Evolutionary conservation across 345 rosid genomes (phyloP), one percentile per base, ranked within the genome.

Genomic region (Ceriops tagal): DNA sequence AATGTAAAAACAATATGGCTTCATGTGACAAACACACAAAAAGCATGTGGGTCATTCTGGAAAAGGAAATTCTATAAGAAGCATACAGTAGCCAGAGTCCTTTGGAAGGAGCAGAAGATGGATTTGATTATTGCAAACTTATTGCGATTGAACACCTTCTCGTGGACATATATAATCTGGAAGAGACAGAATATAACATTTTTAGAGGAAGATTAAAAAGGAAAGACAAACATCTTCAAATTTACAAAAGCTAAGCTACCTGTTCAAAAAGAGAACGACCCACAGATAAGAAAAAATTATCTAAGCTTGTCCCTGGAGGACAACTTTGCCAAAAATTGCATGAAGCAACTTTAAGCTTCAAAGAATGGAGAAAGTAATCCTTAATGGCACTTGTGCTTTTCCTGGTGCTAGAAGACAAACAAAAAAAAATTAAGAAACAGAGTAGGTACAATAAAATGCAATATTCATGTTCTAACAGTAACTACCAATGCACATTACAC

Each of bases 151-250:
- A 83, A 93, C 51, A 88, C 83, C 73, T 85, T 86, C 65, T 78
- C 65, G 78, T 93, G 95, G 32, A 90, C 81, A 79, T 75, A 80
- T 59, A 93, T 75, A 24, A 93, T 88, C 97, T 93, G 84, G 68
- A 76, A 75, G 68, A n/a, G 66, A 70, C 52, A 66, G 21, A 68
- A 66, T 20, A 71, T 66, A 28, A 83, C 60, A n/a, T 13, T 26
- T 53, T 8, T 58, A 28, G 53, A 27, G 15, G 11, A 61, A 24
- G 11, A 11, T 53, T 8, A n/a, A 37, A 61, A 62, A 5, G 5
- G 68, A 24, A 32, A 27, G 35, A 64, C 16, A 51, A 67, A 22
- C 47, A 65, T 30, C 53, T 16, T 0, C 24, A 22, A 60, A 67
- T 39, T 20, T 9, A 65, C 55, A 71, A 32, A 59, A 30, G 72